Evolutionary conservation across 2,329 filamentous ascomycete genomes (phyloP).

Genomic region (Waltergamsia citrina): DNA sequence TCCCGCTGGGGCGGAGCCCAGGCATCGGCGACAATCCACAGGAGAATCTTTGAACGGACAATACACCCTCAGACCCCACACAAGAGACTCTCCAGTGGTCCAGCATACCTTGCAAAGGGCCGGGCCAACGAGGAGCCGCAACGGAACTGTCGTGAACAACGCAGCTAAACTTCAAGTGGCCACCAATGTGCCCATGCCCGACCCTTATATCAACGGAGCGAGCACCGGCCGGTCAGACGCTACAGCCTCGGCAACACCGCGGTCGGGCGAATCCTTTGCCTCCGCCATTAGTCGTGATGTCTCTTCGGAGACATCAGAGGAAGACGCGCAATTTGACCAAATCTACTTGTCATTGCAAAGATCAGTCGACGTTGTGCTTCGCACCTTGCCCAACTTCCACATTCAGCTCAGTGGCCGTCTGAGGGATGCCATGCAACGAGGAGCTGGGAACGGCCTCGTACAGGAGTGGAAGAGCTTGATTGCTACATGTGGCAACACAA

Average conservation of each 20-base stretch:
- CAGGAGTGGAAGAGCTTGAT: conserved; percentile 64
- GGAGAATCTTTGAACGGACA: not conserved
- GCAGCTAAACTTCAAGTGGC: conserved; percentile 37
- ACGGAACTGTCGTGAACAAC: conserved; percentile 26
- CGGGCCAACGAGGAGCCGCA: conserved; percentile 18
- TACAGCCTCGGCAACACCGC: conserved; percentile 55
- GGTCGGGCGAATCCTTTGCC: conserved; percentile 73
- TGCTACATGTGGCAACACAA: conserved; percentile 58
- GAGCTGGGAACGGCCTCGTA: conserved; percentile 48
- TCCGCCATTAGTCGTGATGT: conserved; percentile 37
- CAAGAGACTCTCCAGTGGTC: conserved; percentile 37
- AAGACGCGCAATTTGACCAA: conserved; percentile 72
- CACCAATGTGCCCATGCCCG: conserved; percentile 39
- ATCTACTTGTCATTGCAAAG: conserved; percentile 70
- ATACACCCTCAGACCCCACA: conserved; percentile 36
- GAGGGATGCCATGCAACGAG: conserved; percentile 51
- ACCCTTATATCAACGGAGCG: conserved; percentile 37
- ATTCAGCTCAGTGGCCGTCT: conserved; percentile 56
- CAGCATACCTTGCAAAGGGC: conserved; percentile 43
- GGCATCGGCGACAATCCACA: not conserved
- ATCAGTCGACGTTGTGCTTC: conserved; percentile 64
- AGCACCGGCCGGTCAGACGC: conserved; percentile 42
- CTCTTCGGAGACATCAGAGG: conserved; percentile 57
- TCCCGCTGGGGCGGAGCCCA: conserved; percentile 12
- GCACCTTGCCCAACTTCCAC: conserved; percentile 60